phyloP scores from a whole-genome alignment of 495 filamentous ascomycete genomes.

The Penicillium turbatum region DNA sequence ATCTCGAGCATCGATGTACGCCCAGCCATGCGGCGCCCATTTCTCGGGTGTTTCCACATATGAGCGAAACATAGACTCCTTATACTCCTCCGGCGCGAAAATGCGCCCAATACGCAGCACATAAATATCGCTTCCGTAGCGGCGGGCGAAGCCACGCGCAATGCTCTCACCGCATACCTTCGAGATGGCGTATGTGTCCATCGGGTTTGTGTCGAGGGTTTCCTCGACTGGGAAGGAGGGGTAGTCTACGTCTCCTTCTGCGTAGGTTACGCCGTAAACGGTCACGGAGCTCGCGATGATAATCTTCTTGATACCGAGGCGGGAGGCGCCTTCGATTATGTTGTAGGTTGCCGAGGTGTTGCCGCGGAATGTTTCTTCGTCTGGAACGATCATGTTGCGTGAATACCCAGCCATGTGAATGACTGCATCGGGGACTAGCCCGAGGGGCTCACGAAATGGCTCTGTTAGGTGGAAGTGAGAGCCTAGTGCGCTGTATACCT shows the following conservation, averaged over 20 bases:
- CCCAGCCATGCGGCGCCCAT: slow-evolving; percentile 54
- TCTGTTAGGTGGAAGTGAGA: slow-evolving; percentile 52
- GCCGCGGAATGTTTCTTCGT: slow-evolving; percentile 53
- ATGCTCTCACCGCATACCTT: slow-evolving; percentile 56
- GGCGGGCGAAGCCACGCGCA: slow-evolving; percentile 50
- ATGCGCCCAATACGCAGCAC: slow-evolving; percentile 55
- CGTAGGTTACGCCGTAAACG: slow-evolving; percentile 56
- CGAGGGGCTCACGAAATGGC: slow-evolving; percentile 37
- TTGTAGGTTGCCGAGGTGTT: slow-evolving; percentile 55
- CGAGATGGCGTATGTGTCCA: slow-evolving; percentile 56
- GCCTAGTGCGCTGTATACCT: slow-evolving; percentile 56
- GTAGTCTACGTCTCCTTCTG: slow-evolving; percentile 53
- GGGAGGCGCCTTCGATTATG: slow-evolving; percentile 57
- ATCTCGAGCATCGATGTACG: slow-evolving; percentile 56
- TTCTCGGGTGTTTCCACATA: slow-evolving; percentile 47
- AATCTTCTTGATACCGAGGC: slow-evolving; percentile 57
- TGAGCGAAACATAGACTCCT: slow-evolving; percentile 39
- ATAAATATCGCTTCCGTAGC: slow-evolving; percentile 56
- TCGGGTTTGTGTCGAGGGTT: slow-evolving; percentile 49
- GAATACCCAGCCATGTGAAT: slow-evolving; percentile 60
- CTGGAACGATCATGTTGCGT: slow-evolving; percentile 57
- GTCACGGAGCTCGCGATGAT: slow-evolving; percentile 55
- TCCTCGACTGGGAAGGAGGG: slow-evolving; percentile 54
- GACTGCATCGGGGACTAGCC: slow-evolving; percentile 50
- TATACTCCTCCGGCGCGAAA: slow-evolving; percentile 57